phyloP scores from a whole-genome alignment of 768 basidiomycete genomes.

The Trametes cinnabarina region DNA sequence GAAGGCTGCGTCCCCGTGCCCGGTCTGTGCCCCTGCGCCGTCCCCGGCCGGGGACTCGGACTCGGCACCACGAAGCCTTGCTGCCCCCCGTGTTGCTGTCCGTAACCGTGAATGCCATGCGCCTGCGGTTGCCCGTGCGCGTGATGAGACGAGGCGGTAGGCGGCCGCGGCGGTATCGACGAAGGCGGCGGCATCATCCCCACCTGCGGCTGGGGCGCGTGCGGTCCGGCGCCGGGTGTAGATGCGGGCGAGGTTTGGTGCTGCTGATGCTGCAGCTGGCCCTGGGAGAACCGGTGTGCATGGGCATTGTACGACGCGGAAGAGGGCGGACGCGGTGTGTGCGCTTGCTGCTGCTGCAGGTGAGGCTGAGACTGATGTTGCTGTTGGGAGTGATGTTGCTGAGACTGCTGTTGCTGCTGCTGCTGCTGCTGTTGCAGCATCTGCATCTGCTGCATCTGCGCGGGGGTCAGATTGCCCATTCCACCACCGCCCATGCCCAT shows the following conservation, averaged over 20 bases:
- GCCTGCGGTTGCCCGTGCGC: too few species aligned
- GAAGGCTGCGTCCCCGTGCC: background rate
- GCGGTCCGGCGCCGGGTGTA: slow-evolving; percentile 11
- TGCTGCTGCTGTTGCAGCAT: slow-evolving; percentile 19
- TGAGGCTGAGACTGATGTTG: slow-evolving; percentile 1
- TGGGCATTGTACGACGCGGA: slow-evolving; percentile 19
- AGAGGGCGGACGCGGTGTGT: slow-evolving; percentile 16
- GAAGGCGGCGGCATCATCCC: slow-evolving; percentile 26
- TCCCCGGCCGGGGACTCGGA: too few species aligned
- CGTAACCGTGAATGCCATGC: slow-evolving; percentile 18
- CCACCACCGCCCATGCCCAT: background rate
- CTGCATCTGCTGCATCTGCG: slow-evolving; percentile 29
- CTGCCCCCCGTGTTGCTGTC: slow-evolving; percentile 14
- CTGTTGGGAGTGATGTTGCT: slow-evolving; percentile 3
- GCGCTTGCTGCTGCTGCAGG: slow-evolving; percentile 4
- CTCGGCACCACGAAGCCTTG: background rate
- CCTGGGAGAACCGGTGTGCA: slow-evolving; percentile 19
- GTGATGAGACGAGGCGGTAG: slow-evolving; percentile 20
- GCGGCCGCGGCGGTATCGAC: slow-evolving; percentile 28
- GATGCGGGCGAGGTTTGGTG: slow-evolving; percentile 9
- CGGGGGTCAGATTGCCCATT: slow-evolving; percentile 15
- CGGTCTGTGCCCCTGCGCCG: slow-evolving; percentile 1
- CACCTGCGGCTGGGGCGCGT: slow-evolving; percentile 12
- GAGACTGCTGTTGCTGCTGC: slow-evolving; percentile 18
- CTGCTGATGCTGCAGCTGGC: slow-evolving; percentile 20